Evolutionary conservation across 2,329 filamentous ascomycete genomes (phyloP), one percentile per base, ranked within the genome.

Genomic region (Arthrobotrys sphaeroides): DNA sequence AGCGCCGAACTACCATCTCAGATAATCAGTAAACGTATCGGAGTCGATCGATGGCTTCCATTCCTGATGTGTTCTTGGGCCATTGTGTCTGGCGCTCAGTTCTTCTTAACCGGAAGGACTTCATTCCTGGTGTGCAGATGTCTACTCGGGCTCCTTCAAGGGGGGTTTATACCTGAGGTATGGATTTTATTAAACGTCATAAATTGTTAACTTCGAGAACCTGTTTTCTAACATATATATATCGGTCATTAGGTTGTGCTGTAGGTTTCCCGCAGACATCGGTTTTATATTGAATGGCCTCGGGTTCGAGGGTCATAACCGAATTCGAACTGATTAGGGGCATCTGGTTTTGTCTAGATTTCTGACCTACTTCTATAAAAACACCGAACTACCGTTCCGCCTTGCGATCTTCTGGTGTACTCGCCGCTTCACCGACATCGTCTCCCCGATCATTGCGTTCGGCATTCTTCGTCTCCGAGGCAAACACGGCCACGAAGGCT

Each of bases 321-420:
- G 7, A 18, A 47, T 13, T 20, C 2, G 4, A n/a, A 36, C 9
- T 9, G n/a, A n/a, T n/a, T n/a, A n/a, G n/a, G n/a, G n/a, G n/a
- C n/a, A n/a, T n/a, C n/a, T n/a, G n/a, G n/a, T n/a, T n/a, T n/a
- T n/a, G n/a, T 62, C 10, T 22, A 62, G 66, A 0, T 93, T 90
- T 81, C 84, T 92, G 4, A 89, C 88, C 2, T 93, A 93, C 81
- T 94, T 90, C 82, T 93, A 93, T 83, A 93, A 88, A 57, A 88
- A 88, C 0, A 85, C 85, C 60, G 91, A 93, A 80, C 84, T 93
- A 0, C 90, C 90, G 0, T 85, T 86, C 10, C 86, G 91, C 0
- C 83, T 93, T 20, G 87, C 87, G 78, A 88, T 85, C 79, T 92
- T 93, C 83, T 93, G 90, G 91, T 88, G 88, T 0, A 86, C 89